phyloP scores from a whole-genome alignment of 306 rosid species.

The Sindora glabra region DNA sequence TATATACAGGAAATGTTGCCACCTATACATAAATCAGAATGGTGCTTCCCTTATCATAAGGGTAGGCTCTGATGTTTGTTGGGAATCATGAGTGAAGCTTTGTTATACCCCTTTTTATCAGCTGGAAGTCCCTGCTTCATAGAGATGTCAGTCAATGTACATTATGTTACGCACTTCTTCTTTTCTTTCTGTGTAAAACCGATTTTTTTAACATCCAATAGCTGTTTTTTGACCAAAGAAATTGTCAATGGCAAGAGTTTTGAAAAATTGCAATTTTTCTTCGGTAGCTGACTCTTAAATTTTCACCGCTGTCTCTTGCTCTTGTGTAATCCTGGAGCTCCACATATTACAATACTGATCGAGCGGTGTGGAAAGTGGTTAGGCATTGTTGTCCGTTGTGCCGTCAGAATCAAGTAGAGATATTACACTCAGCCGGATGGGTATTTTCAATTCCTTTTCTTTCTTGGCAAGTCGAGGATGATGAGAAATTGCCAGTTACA shows the following conservation, averaged over 20 bases:
- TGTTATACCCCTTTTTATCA: constrained; percentile 17
- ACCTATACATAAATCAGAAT: not conserved
- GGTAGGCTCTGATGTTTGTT: constrained; percentile 2
- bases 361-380: too few species aligned
- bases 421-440: too few species aligned
- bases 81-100: not conserved
- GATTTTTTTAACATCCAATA: not conserved
- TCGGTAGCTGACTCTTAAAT: too few species aligned
- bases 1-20: constrained; percentile 7
- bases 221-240: not conserved
- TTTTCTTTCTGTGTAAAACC: not conserved
- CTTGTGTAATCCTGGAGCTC: too few species aligned
- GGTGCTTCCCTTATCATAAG: constrained; percentile 23
- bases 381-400: too few species aligned
- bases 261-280: not conserved
- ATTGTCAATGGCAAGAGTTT: not conserved
- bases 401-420: too few species aligned
- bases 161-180: constrained; percentile 4
- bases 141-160: constrained; percentile 22
- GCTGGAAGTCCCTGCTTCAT: not conserved
- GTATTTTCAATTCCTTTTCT: too few species aligned
- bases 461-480: too few species aligned
- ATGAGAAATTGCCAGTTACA: too few species aligned
- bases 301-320: too few species aligned
- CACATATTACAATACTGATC: too few species aligned